Base-by-base conservation (phyloP, 495 filamentous ascomycete species). In the Hypoxylon cercidicola region DNA sequence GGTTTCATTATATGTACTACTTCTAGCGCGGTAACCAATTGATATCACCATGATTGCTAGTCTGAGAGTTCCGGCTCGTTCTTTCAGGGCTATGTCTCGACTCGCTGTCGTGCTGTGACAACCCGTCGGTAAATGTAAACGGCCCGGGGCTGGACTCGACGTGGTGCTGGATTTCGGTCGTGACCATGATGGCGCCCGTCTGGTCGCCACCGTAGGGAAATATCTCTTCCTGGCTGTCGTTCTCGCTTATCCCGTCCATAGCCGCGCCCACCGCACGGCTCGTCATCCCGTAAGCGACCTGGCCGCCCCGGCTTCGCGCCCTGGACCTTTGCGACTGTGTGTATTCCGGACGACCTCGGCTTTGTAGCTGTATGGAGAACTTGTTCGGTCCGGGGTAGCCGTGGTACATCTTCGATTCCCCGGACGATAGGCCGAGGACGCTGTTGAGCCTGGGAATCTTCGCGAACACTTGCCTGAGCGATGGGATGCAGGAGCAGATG, bases 181-280 rank as follows among this genome's bases (percentile, higher is more conserved):
- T 68, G 0, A 68, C 60, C 45, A 47, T 60, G 8, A 68, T 68
- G 3, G 44, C 60, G 15, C 65, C 59, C 1, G 20, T 63, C 39
- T 60, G 43, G 12, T 68, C 65, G 18, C 44, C 60, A 45, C 52
- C 63, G n/a, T 63, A 49, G 11, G 60, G 55, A 23, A 66, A 66
- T 57, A 86, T 78, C 70, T 85, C 66, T 12, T 69, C 62, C 47
- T 61, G 56, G 49, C 66, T 69, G 7, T 54, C 56, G 34, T 51
- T 65, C 16, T 61, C 56, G 43, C 66, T 69, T 11, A 59, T 62
- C 13, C 32, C 43, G 19, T 69, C 62, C 55, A 56, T 56, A 3
- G 1, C 44, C 16, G 41, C 15, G n/a, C 53, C 66, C 16, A 62
- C 58, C 13, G 49, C 62, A 4, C 23, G 53, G 41, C 59, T 63